A percentile compares a stretch with the other conserved stretches of the same genome.
These are phyloP conservation scores for Phaeodactylum tricornutum DNA, from an alignment of 108 stramenopile genomes.

Conservation along the genomic window DNA sequence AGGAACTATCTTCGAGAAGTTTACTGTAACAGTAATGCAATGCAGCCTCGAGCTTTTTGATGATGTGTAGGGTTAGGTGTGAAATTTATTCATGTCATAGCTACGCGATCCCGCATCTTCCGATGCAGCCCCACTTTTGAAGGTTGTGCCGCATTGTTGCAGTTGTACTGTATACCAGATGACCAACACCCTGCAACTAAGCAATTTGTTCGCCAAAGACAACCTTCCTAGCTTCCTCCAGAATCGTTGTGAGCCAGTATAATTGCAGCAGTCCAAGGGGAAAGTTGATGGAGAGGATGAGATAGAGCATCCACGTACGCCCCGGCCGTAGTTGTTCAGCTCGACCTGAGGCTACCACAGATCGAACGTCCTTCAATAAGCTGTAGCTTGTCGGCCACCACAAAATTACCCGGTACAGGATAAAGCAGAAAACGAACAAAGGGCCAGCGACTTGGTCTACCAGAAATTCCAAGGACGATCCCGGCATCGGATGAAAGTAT, in stretches of 20 bases:
- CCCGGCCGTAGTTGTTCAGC: conserved; percentile 18
- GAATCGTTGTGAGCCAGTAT: conserved; percentile 17
- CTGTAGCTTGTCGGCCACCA: conserved; percentile 6
- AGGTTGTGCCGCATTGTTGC: too few relatives aligned
- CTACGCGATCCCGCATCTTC: too few relatives aligned
- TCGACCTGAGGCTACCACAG: conserved; percentile 9
- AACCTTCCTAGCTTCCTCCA: too few relatives aligned
- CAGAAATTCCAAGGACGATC: neutral
- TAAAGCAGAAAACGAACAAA: conserved; percentile 18
- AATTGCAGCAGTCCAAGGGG: conserved; percentile 24
- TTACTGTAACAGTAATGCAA: too few relatives aligned
- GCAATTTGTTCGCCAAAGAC: too few relatives aligned
- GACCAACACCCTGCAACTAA: too few relatives aligned
- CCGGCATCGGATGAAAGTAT: conserved; percentile 16
- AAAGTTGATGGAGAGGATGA: conserved; percentile 12
- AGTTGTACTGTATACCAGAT: too few relatives aligned
- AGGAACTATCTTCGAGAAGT: too few relatives aligned
- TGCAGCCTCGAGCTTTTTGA: too few relatives aligned
- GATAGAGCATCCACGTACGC: conserved; percentile 13
- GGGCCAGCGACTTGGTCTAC: conserved; percentile 12
- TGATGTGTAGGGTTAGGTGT: too few relatives aligned
- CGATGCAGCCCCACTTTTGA: too few relatives aligned
- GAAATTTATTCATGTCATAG: too few relatives aligned
- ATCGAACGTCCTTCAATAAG: conserved; percentile 20
- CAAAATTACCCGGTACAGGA: conserved; percentile 19